These are phyloP conservation scores for Guadua angustifolia DNA, from an alignment of 176 grass and related monocot species.

Conservation along the genomic window DNA sequence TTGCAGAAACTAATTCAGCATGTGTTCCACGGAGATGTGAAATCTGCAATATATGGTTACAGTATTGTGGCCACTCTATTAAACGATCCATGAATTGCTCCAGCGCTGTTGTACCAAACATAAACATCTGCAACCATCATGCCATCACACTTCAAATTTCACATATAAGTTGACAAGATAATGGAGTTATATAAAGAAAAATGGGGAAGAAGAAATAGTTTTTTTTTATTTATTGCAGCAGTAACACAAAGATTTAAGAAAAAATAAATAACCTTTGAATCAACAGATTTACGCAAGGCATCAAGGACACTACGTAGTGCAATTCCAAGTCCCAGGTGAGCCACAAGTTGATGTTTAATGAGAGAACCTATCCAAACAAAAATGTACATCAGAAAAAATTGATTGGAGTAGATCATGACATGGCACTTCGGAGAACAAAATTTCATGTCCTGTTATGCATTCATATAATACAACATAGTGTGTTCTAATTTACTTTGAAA, in stretches of 20 bases:
- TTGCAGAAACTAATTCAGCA: constrained; percentile 72
- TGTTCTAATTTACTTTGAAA: background rate
- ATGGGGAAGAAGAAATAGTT: no score
- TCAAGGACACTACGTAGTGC: constrained; percentile 93
- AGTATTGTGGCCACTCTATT: constrained; percentile 92
- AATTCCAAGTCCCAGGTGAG: constrained; percentile 72
- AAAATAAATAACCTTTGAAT: constrained; percentile 81
- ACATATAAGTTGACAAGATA: background rate
- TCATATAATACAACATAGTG: background rate
- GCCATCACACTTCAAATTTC: constrained; percentile 36
- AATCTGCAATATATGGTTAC: constrained; percentile 98
- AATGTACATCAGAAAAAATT: constrained; percentile 34
- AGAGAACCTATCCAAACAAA: constrained; percentile 69
- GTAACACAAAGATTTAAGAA: constrained; percentile 21
- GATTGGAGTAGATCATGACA: constrained; percentile 13
- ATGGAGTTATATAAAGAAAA: background rate
- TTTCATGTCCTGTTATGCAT: constrained; percentile 13
- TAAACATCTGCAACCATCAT: constrained; percentile 85
- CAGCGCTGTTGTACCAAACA: constrained; percentile 86
- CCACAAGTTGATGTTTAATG: constrained; percentile 92
- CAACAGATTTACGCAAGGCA: constrained; percentile 85
- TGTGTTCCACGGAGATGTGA: constrained; percentile 93
- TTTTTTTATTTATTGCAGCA: no score
- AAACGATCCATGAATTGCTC: constrained; percentile 94
- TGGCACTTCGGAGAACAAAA: constrained; percentile 3